Percentiles rank a stretch among this genome's conserved stretches.
Conservation (phyloP, 208 protist species). For the Phytomonas francai region DNA sequence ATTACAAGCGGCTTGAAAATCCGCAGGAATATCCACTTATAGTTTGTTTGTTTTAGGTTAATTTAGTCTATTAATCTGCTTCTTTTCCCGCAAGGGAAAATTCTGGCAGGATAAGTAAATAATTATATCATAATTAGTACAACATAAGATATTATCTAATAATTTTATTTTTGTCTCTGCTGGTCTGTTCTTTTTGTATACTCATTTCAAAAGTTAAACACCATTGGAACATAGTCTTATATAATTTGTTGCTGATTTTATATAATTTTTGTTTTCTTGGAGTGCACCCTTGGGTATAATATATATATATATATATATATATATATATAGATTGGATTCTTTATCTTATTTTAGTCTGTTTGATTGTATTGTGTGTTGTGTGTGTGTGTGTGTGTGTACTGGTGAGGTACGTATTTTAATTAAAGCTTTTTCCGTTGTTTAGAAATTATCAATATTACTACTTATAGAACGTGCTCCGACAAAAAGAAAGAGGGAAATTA, state of each 20-base stretch:
- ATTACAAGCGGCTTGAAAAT: background rate
- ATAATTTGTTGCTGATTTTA: too few species aligned
- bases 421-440: too few species aligned
- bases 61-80: background rate
- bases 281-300: too few species aligned
- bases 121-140: background rate
- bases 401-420: background rate
- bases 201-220: too few species aligned
- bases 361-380: background rate
- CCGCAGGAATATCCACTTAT: too few species aligned
- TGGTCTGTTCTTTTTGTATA: conserved; percentile 1
- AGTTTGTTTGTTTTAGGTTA: background rate
- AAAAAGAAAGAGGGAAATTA: too few species aligned
- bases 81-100: background rate
- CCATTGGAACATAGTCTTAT: too few species aligned
- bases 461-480: too few species aligned
- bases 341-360: conserved; percentile 9
- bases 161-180: background rate
- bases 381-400: background rate
- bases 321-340: conserved; percentile 2
- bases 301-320: too few species aligned
- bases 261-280: too few species aligned
- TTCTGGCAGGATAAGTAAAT: background rate
- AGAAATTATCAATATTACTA: too few species aligned
- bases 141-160: conserved; percentile 1